Percentiles rank a stretch among this genome's conserved stretches.
Conservation (phyloP, 1,284 basidiomycete species). For the Cerrena zonata region DNA sequence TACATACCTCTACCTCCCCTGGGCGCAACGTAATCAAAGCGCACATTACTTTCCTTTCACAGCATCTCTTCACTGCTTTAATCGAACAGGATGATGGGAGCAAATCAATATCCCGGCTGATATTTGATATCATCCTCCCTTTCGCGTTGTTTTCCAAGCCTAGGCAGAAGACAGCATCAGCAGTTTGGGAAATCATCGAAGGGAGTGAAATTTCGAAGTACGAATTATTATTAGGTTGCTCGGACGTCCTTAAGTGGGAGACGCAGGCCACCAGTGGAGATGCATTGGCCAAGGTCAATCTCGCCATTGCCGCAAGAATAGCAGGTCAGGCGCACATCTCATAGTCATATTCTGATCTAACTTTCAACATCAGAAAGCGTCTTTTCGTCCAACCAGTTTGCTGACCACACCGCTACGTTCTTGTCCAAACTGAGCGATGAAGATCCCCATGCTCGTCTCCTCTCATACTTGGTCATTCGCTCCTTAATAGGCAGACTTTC, state of each 20-base stretch:
- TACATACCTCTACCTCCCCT: slow-evolving; percentile 45
- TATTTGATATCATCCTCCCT: slow-evolving; percentile 64
- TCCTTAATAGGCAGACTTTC: slow-evolving; percentile 49
- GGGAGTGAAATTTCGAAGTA: slow-evolving; percentile 27
- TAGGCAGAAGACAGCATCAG: slow-evolving; percentile 53
- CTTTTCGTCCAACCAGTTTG: slow-evolving; percentile 40
- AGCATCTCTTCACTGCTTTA: slow-evolving; percentile 35
- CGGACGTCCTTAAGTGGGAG: slow-evolving; percentile 35
- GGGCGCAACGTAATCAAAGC: slow-evolving; percentile 39
- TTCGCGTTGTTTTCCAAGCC: slow-evolving; percentile 70
- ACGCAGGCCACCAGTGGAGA: slow-evolving; percentile 29
- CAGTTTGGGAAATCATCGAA: slow-evolving; percentile 60
- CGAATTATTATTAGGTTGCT: slow-evolving; percentile 46
- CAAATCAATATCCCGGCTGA: slow-evolving; percentile 32
- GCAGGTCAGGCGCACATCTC: slow-evolving; percentile 62
- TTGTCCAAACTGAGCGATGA: slow-evolving; percentile 43
- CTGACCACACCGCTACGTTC: slow-evolving; percentile 37
- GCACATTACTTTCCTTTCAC: slow-evolving; percentile 61
- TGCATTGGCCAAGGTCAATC: slow-evolving; percentile 49
- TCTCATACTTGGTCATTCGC: slow-evolving; percentile 56
- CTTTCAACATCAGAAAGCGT: slow-evolving; percentile 50
- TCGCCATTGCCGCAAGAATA: slow-evolving; percentile 48
- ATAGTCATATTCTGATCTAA: neutral
- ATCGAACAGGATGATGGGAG: slow-evolving; percentile 19
- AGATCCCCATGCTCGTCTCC: slow-evolving; percentile 46